These are phyloP conservation scores for Farysia itapuensis DNA, from an alignment of 1,284 basidiomycete species.

Conservation along the genomic window DNA sequence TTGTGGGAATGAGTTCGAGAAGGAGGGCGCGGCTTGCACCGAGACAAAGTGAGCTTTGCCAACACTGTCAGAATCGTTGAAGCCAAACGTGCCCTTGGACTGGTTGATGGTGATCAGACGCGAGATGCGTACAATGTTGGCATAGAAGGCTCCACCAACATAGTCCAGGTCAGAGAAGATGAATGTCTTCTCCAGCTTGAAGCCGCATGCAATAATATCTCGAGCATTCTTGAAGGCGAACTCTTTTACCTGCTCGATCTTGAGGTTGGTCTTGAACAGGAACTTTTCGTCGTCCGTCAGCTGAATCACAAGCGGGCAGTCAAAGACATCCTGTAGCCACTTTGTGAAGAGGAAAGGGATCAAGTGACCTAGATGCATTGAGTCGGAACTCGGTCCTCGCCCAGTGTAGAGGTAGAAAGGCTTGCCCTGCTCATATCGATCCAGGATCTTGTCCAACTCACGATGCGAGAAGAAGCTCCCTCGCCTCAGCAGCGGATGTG, in stretches of 20 bases:
- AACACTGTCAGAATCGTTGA: conserved; percentile 87
- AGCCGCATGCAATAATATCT: conserved; percentile 95
- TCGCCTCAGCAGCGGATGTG: conserved; percentile 86
- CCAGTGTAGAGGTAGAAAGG: conserved; percentile 99
- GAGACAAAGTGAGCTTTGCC: conserved; percentile 97
- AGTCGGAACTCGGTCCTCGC: conserved; percentile 91
- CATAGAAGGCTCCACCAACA: conserved; percentile 87
- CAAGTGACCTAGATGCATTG: conserved; percentile 97
- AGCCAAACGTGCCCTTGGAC: conserved; percentile 92
- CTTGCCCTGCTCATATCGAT: conserved; percentile 93
- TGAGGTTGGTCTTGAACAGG: conserved; percentile 91
- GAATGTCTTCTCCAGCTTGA: conserved; percentile 89
- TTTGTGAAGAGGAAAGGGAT: conserved; percentile 97
- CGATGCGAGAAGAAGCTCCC: conserved; percentile 98
- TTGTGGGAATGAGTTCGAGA: conserved; percentile 97
- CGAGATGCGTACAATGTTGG: conserved; percentile 89
- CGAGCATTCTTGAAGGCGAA: conserved; percentile 85
- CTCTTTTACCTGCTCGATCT: conserved; percentile 81
- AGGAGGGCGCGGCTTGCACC: conserved; percentile 94
- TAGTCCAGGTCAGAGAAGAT: conserved; percentile 93
- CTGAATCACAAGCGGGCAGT: conserved; percentile 90
- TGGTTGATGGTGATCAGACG: conserved; percentile 91
- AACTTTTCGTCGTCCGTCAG: conserved; percentile 99
- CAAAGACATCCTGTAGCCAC: conserved; percentile 97
- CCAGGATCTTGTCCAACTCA: conserved; percentile 89